Percentiles rank a stretch among this genome's conserved stretches.
These are phyloP conservation scores for Wickerhamiella cacticola DNA, from an alignment of 805 yeast species.

Conservation along the genomic window DNA sequence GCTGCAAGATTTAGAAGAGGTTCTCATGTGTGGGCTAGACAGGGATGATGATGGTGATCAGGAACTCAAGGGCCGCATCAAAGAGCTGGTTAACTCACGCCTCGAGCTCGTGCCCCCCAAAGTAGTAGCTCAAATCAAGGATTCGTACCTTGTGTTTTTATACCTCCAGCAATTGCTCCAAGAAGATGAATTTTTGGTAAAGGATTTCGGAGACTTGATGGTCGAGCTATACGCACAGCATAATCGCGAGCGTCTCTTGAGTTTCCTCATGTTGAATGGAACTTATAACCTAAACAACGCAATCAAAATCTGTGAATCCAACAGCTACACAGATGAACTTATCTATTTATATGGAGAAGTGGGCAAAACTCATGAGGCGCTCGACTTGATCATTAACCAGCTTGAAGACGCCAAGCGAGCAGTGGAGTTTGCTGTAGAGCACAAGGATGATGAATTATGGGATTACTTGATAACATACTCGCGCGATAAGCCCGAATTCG, in stretches of 20 bases:
- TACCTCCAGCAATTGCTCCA: slow-evolving; percentile 50
- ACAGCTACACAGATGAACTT: slow-evolving; percentile 50
- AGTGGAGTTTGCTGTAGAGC: slow-evolving; percentile 57
- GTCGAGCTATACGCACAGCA: slow-evolving; percentile 53
- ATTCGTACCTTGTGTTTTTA: slow-evolving; percentile 35
- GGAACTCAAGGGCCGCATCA: neutral
- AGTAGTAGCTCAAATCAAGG: slow-evolving; percentile 37
- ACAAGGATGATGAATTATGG: slow-evolving; percentile 72
- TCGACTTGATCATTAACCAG: slow-evolving; percentile 62
- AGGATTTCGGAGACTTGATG: slow-evolving; percentile 53
- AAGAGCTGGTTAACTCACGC: neutral
- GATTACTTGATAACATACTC: slow-evolving; percentile 59
- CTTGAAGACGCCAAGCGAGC: slow-evolving; percentile 72
- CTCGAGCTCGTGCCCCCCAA: slow-evolving; percentile 43
- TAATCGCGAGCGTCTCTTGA: slow-evolving; percentile 43
- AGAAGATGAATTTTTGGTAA: slow-evolving; percentile 44
- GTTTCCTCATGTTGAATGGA: slow-evolving; percentile 45
- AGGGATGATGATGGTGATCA: slow-evolving; percentile 14
- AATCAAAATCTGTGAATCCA: slow-evolving; percentile 47
- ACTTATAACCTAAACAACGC: slow-evolving; percentile 57
- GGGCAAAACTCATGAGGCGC: slow-evolving; percentile 68
- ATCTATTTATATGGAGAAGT: slow-evolving; percentile 71
- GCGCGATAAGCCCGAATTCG: slow-evolving; percentile 59
- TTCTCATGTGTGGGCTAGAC: slow-evolving; percentile 20
- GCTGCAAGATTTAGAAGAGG: slow-evolving; percentile 37